Base-by-base conservation (phyloP, 1,284 basidiomycete species). In the Trichosporon sp. region DNA sequence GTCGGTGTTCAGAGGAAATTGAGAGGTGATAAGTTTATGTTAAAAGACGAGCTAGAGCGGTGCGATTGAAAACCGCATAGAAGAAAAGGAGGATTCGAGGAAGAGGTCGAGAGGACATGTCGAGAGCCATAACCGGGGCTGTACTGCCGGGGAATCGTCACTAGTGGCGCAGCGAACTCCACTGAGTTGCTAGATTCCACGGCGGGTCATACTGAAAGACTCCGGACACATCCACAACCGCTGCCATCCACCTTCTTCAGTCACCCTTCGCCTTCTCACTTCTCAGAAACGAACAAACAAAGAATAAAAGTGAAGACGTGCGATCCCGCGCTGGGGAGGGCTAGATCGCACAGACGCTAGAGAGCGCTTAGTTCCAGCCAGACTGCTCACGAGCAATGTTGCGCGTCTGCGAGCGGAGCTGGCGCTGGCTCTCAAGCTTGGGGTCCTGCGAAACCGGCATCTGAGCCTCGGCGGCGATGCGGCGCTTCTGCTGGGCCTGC, bases 401-500 rank as follows among this genome's bases (percentile, higher is more conserved):
- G 62, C 76, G 74, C 34, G 77, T 79, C 70, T 74, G 71, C 65
- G 74, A 76, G 59, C 77, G 69, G n/a, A 79, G 67, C 66, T 75
- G 75, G 52, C 77, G 65, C 66, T 75, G 73, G 61, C 65, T 73
- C 56, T 76, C 74, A 56, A 71, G 65, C 58, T 67, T 63, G 10
- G 58, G 62, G 58, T 66, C 64, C 60, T 61, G 65, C 27, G 29
- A 31, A 31, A 52, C 63, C 27, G 56, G 62, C 54, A 63, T 66
- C 61, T 65, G 59, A 11, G 59, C 37, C 60, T 64, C 65, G 56
- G 56, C 29, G 33, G 40, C 54, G 37, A 63, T 31, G 49, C 61
- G 60, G 46, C 52, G 57, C 57, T 72, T 69, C 59, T 70, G 65
- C 27, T 56, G 62, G 40, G 40, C 40, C 56, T 66, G 66, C 61